Evolutionary conservation across 257 asterid genomes (phyloP), one percentile per base, ranked within the genome.

Genomic region (Linderniella brevidens): DNA sequence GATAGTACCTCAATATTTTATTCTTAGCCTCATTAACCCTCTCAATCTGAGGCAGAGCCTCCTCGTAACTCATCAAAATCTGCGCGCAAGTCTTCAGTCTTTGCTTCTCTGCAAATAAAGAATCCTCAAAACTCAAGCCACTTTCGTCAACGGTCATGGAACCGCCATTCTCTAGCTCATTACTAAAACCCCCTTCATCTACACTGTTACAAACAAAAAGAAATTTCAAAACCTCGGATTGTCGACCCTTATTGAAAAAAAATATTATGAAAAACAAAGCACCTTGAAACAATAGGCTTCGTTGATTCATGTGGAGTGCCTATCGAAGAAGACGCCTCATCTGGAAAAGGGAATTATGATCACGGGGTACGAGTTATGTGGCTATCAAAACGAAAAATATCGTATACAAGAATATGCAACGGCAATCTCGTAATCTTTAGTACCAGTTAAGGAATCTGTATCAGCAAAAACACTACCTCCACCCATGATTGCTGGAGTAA

Each of bases 1-100:
- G 32, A 25, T 25, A 25, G 32, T 59, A 86, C 97, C 97, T 77
- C 72, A 77, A 62, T 45, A 86, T 63, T 60, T 52, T 62, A 17
- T 4, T 45, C 59, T 71, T 86, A 40, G 74, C 72, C 52, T 60
- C 73, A 43, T 67, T 65, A 61, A 79, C 58, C 43, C 61, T 44
- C 48, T 52, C 68, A 45, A 58, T 41, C 49, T 71, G 55, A 44
- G 49, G 37, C 13, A 35, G 58, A 37, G 56, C 46, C 1, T 71
- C 85, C 48, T 61, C 70, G 35, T 77, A 79, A 53, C 70, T 68
- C 60, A 57, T 63, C 63, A 66, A 61, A 41, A 82, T 64, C 11
- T 79, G 70, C 17, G 55, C 36, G 54, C 64, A 67, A 19, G 63
- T 62, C 54, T 55, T 71, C 54, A n/a, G 41, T 37, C 37, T 48